Conservation (phyloP, 225 moss, liverwort and hornwort species). For the Pseudisothecium myosuroides region DNA sequence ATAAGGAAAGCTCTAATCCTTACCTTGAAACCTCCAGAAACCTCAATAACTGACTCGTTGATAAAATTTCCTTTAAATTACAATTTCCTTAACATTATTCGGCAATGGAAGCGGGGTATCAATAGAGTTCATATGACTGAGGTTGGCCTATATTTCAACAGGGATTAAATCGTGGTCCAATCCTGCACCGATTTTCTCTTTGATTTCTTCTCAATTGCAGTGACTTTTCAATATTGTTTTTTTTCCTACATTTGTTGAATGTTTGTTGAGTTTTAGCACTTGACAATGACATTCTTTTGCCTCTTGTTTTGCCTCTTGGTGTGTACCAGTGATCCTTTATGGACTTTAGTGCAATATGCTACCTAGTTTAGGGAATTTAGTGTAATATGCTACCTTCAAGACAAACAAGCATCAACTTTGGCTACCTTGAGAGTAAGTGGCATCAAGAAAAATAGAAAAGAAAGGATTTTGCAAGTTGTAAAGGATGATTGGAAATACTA, state of each 20-base stretch:
- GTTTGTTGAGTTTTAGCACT: neutral
- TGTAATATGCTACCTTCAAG: too few relatives aligned
- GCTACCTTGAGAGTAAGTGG: too few relatives aligned
- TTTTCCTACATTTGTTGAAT: neutral
- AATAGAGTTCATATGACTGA: neutral
- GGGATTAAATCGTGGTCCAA: neutral
- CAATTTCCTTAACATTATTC: neutral
- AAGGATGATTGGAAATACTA: too few relatives aligned
- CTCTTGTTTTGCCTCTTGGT: too few relatives aligned
- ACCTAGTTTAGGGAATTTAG: too few relatives aligned
- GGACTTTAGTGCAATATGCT: too few relatives aligned
- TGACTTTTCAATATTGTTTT: neutral
- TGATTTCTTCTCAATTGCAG: neutral
- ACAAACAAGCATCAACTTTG: too few relatives aligned
- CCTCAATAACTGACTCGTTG: neutral
- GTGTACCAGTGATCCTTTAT: too few relatives aligned
- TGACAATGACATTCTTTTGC: neutral
- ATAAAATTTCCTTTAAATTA: neutral
- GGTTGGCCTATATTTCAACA: neutral
- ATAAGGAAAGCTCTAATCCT: neutral
- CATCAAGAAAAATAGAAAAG: too few relatives aligned
- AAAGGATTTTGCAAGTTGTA: too few relatives aligned
- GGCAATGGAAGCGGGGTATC: neutral
- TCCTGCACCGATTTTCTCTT: neutral
- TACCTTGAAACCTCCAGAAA: neutral